phyloP scores from a whole-genome alignment of 1,284 basidiomycete genomes.

The Ustilago esculenta region DNA sequence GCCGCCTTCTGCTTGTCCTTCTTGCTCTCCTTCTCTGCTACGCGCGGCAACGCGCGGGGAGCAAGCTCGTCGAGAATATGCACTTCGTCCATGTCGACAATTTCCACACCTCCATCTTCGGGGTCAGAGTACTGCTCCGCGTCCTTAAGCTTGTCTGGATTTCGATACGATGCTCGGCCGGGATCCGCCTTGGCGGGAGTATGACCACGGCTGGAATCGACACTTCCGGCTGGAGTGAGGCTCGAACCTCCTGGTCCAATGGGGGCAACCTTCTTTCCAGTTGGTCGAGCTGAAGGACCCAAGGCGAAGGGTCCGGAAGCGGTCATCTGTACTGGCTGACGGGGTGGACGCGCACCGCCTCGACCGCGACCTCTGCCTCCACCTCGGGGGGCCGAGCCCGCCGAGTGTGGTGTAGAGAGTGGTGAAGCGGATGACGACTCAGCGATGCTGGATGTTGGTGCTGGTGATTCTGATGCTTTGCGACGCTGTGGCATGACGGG shows the following conservation, averaged over 20 bases:
- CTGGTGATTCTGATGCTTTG: conserved; percentile 43
- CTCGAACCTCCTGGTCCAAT: conserved; percentile 35
- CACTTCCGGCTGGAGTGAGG: conserved; percentile 15
- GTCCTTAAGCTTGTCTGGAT: conserved; percentile 50
- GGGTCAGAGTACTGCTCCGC: conserved; percentile 47
- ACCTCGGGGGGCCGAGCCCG: conserved; percentile 30
- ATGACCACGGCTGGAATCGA: conserved; percentile 5
- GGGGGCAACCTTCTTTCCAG: conserved; percentile 49
- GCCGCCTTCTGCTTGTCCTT: conserved; percentile 66
- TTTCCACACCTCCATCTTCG: conserved; percentile 53
- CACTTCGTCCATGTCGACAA: conserved; percentile 83
- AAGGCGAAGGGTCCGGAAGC: conserved; percentile 89
- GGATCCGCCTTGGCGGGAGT: conserved; percentile 34
- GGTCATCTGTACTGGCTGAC: conserved; percentile 75
- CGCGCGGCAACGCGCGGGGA: conserved; percentile 77
- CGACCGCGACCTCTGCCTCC: conserved; percentile 43
- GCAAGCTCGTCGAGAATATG: conserved; percentile 86
- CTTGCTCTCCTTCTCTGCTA: conserved; percentile 60
- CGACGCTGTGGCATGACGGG: conserved; percentile 61
- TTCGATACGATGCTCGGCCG: conserved; percentile 36
- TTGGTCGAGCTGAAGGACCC: conserved; percentile 75
- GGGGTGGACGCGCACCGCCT: conserved; percentile 41
- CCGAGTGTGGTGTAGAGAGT: conserved; percentile 7
- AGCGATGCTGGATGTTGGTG: conserved; percentile 17
- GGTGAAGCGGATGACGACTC: conserved; percentile 20